A percentile compares a stretch with the other conserved stretches of the same genome.
These are phyloP conservation scores for Pichia sporocuriosa DNA, from an alignment of 805 yeast species.

Conservation along the genomic window DNA sequence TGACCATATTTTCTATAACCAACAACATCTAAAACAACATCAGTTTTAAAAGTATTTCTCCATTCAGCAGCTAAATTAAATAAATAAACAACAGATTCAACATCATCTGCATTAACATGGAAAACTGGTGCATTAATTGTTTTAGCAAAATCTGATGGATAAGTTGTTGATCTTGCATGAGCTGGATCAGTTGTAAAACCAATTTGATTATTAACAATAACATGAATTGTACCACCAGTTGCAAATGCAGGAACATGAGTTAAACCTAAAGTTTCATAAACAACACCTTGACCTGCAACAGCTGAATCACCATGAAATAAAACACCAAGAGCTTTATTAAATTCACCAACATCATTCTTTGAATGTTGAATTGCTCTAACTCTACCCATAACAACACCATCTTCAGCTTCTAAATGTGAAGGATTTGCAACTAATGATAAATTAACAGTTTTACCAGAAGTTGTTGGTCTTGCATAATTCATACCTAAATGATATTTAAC, in stretches of 20 bases:
- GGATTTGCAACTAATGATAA: slow-evolving; percentile 97
- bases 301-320: slow-evolving; percentile 99
- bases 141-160: slow-evolving; percentile 96
- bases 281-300: slow-evolving; percentile 98
- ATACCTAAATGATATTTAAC: slow-evolving; percentile 98
- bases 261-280: slow-evolving; percentile 97
- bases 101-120: slow-evolving; percentile 98
- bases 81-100: slow-evolving; percentile 84
- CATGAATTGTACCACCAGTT: slow-evolving; percentile 97
- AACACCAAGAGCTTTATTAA: slow-evolving; percentile 83
- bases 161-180: slow-evolving; percentile 94
- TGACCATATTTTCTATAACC: slow-evolving; percentile 99
- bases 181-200: slow-evolving; percentile 99
- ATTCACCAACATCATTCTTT: slow-evolving; percentile 78
- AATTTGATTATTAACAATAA: slow-evolving; percentile 95
- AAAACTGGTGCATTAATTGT: slow-evolving; percentile 95
- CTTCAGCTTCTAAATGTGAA: slow-evolving; percentile 98
- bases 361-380: slow-evolving; percentile 92
- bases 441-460: slow-evolving; percentile 94
- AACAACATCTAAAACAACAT: slow-evolving; percentile 92
- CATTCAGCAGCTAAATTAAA: slow-evolving; percentile 97
- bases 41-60: slow-evolving; percentile 95
- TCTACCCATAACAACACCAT: slow-evolving; percentile 97
- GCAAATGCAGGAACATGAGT: slow-evolving; percentile 87
- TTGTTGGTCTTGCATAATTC: slow-evolving; percentile 98